Evolutionary conservation across 2,329 filamentous ascomycete genomes (phyloP).

Genomic region (Cercospora sp.): DNA sequence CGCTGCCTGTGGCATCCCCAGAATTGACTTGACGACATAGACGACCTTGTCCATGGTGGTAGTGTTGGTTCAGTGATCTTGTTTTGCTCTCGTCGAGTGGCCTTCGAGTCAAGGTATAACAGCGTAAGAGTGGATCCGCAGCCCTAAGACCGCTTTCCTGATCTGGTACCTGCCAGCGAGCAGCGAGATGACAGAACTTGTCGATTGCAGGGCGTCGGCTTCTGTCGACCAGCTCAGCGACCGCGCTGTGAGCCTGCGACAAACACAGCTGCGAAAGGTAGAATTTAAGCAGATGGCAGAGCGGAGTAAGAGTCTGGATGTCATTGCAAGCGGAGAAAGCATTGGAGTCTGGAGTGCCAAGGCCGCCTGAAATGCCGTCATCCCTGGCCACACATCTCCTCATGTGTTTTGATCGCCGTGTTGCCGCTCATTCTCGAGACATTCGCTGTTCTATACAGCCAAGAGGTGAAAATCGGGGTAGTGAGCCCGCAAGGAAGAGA

Average conservation of each 20-base stretch:
- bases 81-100: neutral
- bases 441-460: too few species aligned
- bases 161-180: conserved; percentile 1
- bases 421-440: neutral
- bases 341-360: conserved; percentile 5
- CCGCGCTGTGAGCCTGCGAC: neutral
- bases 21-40: conserved; percentile 3
- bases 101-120: neutral
- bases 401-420: neutral
- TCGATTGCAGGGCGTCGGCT: neutral
- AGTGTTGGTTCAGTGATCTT: neutral
- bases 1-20: conserved; percentile 5
- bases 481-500: neutral
- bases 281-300: neutral
- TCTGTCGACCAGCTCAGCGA: neutral
- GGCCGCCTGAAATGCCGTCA: neutral
- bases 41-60: neutral
- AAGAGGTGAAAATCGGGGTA: neutral
- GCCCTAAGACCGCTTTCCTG: neutral
- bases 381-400: neutral
- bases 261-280: neutral
- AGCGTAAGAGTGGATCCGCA: neutral
- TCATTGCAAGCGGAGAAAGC: conserved; percentile 6
- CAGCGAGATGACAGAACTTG: conserved; percentile 3
- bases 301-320: neutral